Conservation (phyloP, 371 early-diverging fungal genomes). For the Coemansia sp. region DNA sequence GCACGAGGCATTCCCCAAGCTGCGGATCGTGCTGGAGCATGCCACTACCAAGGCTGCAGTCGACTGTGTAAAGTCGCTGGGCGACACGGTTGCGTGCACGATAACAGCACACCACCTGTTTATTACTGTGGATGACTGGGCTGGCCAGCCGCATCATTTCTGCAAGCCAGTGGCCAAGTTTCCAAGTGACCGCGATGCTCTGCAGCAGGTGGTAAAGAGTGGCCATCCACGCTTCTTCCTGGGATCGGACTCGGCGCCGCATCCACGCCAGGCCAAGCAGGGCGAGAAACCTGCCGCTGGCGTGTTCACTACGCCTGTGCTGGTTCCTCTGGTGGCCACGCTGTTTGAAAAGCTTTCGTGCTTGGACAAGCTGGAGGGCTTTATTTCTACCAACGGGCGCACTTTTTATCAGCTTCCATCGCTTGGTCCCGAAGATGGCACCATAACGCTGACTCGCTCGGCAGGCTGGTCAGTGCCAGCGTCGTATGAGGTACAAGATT, state of each 20-base stretch:
- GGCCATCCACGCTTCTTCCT: conserved; percentile 95
- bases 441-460: conserved; percentile 28
- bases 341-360: conserved; percentile 85
- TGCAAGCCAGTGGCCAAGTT: conserved; percentile 98
- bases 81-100: conserved; percentile 88
- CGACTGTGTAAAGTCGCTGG: conserved; percentile 85
- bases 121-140: conserved; percentile 95
- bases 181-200: conserved; percentile 88
- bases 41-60: conserved; percentile 94
- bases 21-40: conserved; percentile 95
- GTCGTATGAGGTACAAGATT: conserved; percentile 10
- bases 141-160: conserved; percentile 91
- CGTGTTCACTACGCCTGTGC: conserved; percentile 85
- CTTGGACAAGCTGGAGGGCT: conserved; percentile 72
- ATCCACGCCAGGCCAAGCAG: conserved; percentile 84
- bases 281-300: conserved; percentile 80
- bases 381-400: conserved; percentile 82
- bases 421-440: conserved; percentile 52
- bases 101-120: conserved; percentile 95
- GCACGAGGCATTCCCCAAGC: conserved; percentile 84
- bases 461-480: conserved; percentile 16
- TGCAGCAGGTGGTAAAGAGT: conserved; percentile 78
- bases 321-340: conserved; percentile 82
- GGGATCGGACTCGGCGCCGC: conserved; percentile 96
- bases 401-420: conserved; percentile 66